phyloP scores from a whole-genome alignment of 176 grass and related monocot genomes.

The Aegilops longissima region DNA sequence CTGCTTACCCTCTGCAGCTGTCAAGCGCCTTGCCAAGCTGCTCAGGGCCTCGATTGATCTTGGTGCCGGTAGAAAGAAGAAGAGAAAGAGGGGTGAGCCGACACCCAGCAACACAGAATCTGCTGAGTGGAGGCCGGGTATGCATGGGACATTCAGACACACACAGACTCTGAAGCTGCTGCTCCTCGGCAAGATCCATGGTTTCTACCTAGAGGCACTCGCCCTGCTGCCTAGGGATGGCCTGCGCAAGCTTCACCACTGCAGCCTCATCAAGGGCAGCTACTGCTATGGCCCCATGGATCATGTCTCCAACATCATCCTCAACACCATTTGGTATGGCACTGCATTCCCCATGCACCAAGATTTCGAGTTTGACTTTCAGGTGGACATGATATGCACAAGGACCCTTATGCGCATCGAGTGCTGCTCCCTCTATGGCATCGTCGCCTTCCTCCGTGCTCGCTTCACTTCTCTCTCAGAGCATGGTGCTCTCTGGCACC shows the following conservation, averaged over 20 bases:
- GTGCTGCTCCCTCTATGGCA: background rate
- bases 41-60: background rate
- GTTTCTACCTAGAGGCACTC: background rate
- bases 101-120: background rate
- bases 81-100: background rate
- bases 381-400: constrained; percentile 15
- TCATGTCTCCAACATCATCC: constrained; percentile 11
- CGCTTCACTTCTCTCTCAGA: background rate
- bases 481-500: background rate
- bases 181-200: background rate
- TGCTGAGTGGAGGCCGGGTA: background rate
- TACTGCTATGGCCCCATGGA: background rate
- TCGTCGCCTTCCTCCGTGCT: background rate
- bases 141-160: background rate
- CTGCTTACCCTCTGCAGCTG: background rate
- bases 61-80: background rate
- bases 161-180: background rate
- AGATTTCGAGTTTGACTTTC: background rate
- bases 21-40: background rate
- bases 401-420: background rate
- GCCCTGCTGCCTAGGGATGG: background rate
- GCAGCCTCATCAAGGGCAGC: constrained; percentile 1
- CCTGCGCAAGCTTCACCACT: background rate
- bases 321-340: constrained; percentile 15
- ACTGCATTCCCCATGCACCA: background rate